A percentile compares a stretch with the other conserved stretches of the same genome.
Conservation (phyloP, 2,329 filamentous ascomycete genomes). For the Cytospora schulzeri region DNA sequence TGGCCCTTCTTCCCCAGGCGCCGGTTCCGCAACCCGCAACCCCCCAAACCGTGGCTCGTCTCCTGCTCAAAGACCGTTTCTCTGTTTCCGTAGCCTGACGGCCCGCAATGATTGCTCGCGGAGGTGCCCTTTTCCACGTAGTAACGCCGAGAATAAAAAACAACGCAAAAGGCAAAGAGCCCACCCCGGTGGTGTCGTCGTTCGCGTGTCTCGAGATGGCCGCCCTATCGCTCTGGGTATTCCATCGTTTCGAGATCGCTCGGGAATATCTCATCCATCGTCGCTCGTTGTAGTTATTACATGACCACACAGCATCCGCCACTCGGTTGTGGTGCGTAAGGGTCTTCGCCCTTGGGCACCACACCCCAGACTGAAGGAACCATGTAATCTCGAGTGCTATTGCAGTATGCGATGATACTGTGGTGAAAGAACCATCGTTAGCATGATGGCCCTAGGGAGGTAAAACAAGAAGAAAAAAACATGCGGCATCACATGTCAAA, state of each 20-base stretch:
- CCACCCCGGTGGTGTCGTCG: slow-evolving; percentile 22
- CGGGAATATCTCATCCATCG: slow-evolving; percentile 24
- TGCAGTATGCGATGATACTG: slow-evolving; percentile 97
- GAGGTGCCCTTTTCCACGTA: slow-evolving; percentile 26
- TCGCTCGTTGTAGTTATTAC: slow-evolving; percentile 50
- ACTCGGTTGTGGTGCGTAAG: slow-evolving; percentile 94
- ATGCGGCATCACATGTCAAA: too few relatives aligned
- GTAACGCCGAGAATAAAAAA: slow-evolving; percentile 28
- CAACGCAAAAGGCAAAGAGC: slow-evolving; percentile 24
- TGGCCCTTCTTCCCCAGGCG: slow-evolving; percentile 15
- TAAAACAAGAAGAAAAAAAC: too few relatives aligned
- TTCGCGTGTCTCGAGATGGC: slow-evolving; percentile 25
- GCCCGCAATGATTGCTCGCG: slow-evolving; percentile 13
- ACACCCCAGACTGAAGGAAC: slow-evolving; percentile 95
- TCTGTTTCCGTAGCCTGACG: slow-evolving; percentile 17
- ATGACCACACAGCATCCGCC: slow-evolving; percentile 94
- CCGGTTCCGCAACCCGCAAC: slow-evolving; percentile 1
- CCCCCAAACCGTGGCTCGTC: slow-evolving; percentile 13
- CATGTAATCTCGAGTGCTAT: slow-evolving; percentile 98
- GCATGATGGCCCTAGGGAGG: slow-evolving; percentile 6
- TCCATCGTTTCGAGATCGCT: slow-evolving; percentile 22
- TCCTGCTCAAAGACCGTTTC: slow-evolving; percentile 13
- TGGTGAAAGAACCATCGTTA: slow-evolving; percentile 21
- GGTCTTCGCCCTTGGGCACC: slow-evolving; percentile 93
- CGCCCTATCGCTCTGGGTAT: slow-evolving; percentile 15